Evolutionary conservation across 108 stramenopile genomes (phyloP), one percentile per base, ranked within the genome.

Genomic region (Fragilariopsis cylindrus): DNA sequence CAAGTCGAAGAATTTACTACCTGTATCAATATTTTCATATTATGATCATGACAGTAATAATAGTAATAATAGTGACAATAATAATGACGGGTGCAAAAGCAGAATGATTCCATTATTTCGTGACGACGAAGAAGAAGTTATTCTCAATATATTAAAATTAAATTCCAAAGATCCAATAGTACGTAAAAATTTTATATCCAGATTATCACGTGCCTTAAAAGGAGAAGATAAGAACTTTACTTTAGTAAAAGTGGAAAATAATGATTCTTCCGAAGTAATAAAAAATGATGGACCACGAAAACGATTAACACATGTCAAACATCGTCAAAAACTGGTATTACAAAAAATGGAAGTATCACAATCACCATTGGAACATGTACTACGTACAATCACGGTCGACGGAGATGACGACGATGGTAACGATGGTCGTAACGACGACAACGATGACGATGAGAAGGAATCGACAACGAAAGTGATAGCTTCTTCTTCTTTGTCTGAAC

Each of bases 321-420:
- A 18, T 41, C 65, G 53, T 11, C 50, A 57, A 13, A 9, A 54
- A 15, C 12, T 56, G 2, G 50, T 45, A 3, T 66, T 79, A n/a
- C 72, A 79, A 53, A 19, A 62, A 21, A 18, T 79, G 65, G 72
- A 73, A 47, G 57, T 60, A 42, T 69, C 68, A 19, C 56, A 73
- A 40, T 9, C 60, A 3, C 72, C 72, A 41, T 13, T 50, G 3
- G 47, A 1, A 16, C 5, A 43, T 46, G 48, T 48, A 2, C 16
- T 8, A 52, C 19, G 45, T 67, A 5, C 13, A 0, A 44, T 12
- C 3, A 7, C 12, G 13, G 54, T 48, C 9, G 65, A 47, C 46
- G 48, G 21, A 5, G 65, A 11, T 4, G 2, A 7, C 1, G 9
- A 9, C 2, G 2, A n/a, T 1, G n/a, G n/a, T n/a, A n/a, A n/a